Evolutionary conservation across 192 early-diverging fungal genomes (phyloP).

Genomic region (Dissophora globulifera): DNA sequence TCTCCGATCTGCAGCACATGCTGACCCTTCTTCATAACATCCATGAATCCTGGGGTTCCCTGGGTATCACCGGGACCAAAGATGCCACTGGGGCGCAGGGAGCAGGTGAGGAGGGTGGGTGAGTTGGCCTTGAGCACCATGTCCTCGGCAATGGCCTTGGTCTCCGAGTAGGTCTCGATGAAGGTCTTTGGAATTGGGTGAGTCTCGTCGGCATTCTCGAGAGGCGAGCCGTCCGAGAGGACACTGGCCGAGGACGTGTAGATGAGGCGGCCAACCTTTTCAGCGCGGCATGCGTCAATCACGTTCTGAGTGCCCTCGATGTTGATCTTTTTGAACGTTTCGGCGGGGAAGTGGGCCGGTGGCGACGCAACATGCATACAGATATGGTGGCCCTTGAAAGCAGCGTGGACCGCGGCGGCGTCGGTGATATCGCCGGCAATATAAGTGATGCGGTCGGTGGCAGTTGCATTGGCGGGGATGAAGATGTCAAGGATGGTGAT

Average conservation of each 20-base stretch:
- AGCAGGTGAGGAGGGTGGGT: constrained; percentile 71
- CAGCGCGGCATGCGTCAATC: constrained; percentile 75
- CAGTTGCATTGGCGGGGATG: constrained; percentile 55
- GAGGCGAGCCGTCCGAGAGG: constrained; percentile 77
- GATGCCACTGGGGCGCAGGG: constrained; percentile 89
- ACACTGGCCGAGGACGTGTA: constrained; percentile 92
- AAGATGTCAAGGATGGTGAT: constrained; percentile 89
- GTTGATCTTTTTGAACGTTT: constrained; percentile 81
- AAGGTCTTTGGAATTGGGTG: constrained; percentile 76
- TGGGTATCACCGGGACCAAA: constrained; percentile 90
- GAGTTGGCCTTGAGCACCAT: constrained; percentile 82
- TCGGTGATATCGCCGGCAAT: constrained; percentile 62
- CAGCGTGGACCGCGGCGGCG: constrained; percentile 65
- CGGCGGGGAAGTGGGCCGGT: constrained; percentile 73
- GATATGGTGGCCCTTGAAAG: constrained; percentile 75
- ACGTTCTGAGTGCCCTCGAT: constrained; percentile 89
- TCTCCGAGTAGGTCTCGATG: constrained; percentile 94
- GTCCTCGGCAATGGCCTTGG: constrained; percentile 81
- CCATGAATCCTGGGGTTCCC: constrained; percentile 72
- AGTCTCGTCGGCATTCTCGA: constrained; percentile 86
- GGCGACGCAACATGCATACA: constrained; percentile 93
- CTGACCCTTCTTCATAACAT: constrained; percentile 69
- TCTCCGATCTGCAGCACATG: constrained; percentile 84
- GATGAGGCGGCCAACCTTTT: constrained; percentile 77
- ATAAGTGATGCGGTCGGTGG: constrained; percentile 58